These are phyloP conservation scores for Arabidopsis hybrid DNA, from an alignment of 441 rosid genomes.

Conservation along the genomic window DNA sequence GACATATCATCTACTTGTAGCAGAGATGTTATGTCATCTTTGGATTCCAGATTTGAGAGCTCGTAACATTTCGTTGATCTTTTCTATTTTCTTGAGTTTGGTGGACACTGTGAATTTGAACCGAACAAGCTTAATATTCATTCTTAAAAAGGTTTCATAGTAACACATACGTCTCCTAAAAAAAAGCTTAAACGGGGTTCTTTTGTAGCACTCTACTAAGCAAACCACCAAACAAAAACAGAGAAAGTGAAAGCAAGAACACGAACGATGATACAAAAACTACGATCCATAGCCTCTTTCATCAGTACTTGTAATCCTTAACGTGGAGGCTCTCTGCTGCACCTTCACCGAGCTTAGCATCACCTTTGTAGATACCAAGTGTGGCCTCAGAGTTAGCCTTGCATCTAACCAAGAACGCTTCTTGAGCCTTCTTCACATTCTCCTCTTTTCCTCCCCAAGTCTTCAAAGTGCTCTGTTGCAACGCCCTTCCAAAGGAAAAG, in stretches of 20 bases:
- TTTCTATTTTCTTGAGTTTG: background rate
- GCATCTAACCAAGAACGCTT: conserved; percentile 67
- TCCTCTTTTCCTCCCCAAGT: conserved; percentile 87
- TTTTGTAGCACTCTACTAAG: background rate
- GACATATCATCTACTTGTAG: background rate
- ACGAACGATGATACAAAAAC: conserved; percentile 16
- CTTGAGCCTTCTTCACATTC: conserved; percentile 71
- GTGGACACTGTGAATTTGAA: background rate
- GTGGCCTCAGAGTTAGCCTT: conserved; percentile 96
- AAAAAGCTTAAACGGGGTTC: background rate
- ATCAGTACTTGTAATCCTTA: conserved; percentile 68
- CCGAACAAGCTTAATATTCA: background rate
- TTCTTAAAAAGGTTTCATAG: background rate
- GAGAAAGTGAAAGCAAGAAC: background rate
- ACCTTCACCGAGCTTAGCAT: conserved; percentile 69
- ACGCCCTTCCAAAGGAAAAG: conserved; percentile 92
- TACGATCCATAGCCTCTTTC: background rate
- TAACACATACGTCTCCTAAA: background rate
- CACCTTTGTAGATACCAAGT: conserved; percentile 79
- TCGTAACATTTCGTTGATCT: background rate
- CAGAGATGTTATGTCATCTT: background rate
- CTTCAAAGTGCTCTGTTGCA: conserved; percentile 92
- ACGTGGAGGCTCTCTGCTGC: conserved; percentile 88
- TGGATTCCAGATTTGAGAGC: too few relatives aligned
- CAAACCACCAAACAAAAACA: conserved; percentile 11